Percentiles rank a stretch among this genome's conserved stretches.
Evolutionary conservation across 139 green algal species (phyloP).

Genomic region (Picochlorum costavermella): DNA sequence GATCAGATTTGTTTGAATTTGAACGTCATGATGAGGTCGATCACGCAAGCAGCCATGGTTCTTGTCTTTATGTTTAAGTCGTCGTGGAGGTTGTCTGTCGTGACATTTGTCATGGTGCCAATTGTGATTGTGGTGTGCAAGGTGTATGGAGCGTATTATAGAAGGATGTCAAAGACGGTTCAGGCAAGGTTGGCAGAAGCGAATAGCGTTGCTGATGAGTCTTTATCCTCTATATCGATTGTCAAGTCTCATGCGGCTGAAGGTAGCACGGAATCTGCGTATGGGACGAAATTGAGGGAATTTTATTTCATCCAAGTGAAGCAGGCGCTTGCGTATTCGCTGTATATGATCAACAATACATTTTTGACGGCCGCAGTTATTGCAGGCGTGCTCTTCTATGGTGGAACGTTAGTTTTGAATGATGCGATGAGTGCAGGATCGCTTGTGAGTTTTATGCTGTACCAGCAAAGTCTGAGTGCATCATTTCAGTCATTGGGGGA

Average conservation of each 20-base stretch:
- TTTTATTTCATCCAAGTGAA: slow-evolving; percentile 37
- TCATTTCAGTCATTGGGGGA: slow-evolving; percentile 68
- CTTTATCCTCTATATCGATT: slow-evolving; percentile 55
- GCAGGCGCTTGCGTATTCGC: slow-evolving; percentile 3
- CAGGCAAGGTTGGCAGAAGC: slow-evolving; percentile 65
- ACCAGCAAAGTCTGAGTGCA: slow-evolving; percentile 57
- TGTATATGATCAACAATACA: slow-evolving; percentile 56
- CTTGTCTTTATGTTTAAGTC: slow-evolving; percentile 77
- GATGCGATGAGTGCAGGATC: slow-evolving; percentile 34
- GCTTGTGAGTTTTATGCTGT: slow-evolving; percentile 77
- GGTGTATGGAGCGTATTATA: slow-evolving; percentile 71
- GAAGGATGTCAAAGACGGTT: slow-evolving; percentile 56
- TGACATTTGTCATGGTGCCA: slow-evolving; percentile 77
- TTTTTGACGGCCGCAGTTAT: slow-evolving; percentile 57
- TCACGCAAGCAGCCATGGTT: slow-evolving; percentile 50
- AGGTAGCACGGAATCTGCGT: slow-evolving; percentile 40
- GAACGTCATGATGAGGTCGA: slow-evolving; percentile 61
- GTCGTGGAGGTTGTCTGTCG: slow-evolving; percentile 65
- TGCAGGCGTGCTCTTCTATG: slow-evolving; percentile 52
- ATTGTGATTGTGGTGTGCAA: slow-evolving; percentile 59
- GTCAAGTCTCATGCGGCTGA: slow-evolving; percentile 65
- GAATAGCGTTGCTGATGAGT: slow-evolving; percentile 70
- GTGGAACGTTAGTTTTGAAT: slow-evolving; percentile 49
- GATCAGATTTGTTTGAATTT: slow-evolving; percentile 71
- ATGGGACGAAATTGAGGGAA: slow-evolving; percentile 40